These are phyloP conservation scores for Lithocarpus polystachyus DNA, from an alignment of 306 rosid species.

Conservation along the genomic window DNA sequence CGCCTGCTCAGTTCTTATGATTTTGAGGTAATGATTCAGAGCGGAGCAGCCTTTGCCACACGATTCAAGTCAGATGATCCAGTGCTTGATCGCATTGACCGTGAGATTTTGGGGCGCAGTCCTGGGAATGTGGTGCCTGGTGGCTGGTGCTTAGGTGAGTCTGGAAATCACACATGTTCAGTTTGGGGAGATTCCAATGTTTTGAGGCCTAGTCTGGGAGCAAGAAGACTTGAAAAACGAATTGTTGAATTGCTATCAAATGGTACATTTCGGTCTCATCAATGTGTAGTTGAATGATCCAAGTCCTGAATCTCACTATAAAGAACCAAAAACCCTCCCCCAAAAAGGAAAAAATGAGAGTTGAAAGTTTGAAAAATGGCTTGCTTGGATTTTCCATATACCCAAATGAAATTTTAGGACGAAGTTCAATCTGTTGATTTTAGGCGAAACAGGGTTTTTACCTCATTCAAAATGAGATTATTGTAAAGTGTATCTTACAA, in stretches of 20 bases:
- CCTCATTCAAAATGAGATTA: slow-evolving; percentile 17
- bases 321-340: slow-evolving; percentile 2
- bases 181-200: slow-evolving; percentile 93
- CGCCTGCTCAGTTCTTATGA: slow-evolving; percentile 42
- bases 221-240: slow-evolving; percentile 73
- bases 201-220: slow-evolving; percentile 78
- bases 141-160: slow-evolving; percentile 94
- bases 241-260: slow-evolving; percentile 60
- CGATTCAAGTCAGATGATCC: slow-evolving; percentile 55
- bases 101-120: slow-evolving; percentile 50
- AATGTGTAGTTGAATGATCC: slow-evolving; percentile 58
- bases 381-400: slow-evolving; percentile 11
- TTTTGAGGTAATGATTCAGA: slow-evolving; percentile 54
- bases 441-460: slow-evolving; percentile 14
- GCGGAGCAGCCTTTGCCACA: slow-evolving; percentile 81
- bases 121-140: slow-evolving; percentile 63
- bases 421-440: slow-evolving; percentile 16
- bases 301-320: slow-evolving; percentile 5
- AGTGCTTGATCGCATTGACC: slow-evolving; percentile 76
- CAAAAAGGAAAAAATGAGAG: not conserved
- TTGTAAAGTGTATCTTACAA: not conserved
- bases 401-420: slow-evolving; percentile 21
- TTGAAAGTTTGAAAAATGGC: slow-evolving; percentile 15
- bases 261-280: slow-evolving; percentile 47
- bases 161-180: slow-evolving; percentile 65